Percentiles rank a stretch among this genome's conserved stretches.
These are phyloP conservation scores for Naegleria gruberi DNA, from an alignment of 208 protist species.

Conservation along the genomic window DNA sequence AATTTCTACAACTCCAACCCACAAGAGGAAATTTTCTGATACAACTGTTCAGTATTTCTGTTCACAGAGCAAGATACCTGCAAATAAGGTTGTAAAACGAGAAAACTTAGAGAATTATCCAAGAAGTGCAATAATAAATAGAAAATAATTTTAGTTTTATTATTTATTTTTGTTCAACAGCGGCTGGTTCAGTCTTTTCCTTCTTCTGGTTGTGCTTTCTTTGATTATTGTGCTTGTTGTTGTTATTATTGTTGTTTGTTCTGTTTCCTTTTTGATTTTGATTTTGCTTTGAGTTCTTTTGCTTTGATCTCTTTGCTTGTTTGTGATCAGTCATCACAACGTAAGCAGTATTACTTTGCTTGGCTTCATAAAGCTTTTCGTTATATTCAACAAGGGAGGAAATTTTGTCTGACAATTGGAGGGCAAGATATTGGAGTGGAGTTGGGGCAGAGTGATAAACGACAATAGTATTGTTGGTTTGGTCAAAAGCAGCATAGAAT, in stretches of 20 bases:
- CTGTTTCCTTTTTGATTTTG: background rate
- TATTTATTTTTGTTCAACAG: no score
- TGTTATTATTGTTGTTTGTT: background rate
- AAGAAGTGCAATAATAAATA: no score
- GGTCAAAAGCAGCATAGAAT: conserved; percentile 26
- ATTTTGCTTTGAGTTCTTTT: background rate
- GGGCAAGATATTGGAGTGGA: conserved; percentile 31
- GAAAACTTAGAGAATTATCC: no score
- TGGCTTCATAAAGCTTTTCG: background rate
- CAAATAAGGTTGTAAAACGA: no score
- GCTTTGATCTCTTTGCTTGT: background rate
- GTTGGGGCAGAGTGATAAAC: conserved; percentile 26
- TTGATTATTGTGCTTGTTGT: background rate
- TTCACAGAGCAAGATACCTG: no score
- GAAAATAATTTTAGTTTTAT: no score
- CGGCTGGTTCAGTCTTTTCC: background rate
- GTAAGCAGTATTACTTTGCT: background rate
- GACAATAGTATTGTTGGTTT: conserved; percentile 22
- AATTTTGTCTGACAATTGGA: conserved; percentile 26
- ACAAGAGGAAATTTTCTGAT: no score
- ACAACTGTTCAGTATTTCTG: no score
- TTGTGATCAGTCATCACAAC: background rate
- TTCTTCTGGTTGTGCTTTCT: background rate
- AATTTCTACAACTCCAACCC: no score
- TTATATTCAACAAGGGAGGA: conserved; percentile 32